phyloP scores from a whole-genome alignment of 768 basidiomycete genomes.

The Termitomyces sp. region DNA sequence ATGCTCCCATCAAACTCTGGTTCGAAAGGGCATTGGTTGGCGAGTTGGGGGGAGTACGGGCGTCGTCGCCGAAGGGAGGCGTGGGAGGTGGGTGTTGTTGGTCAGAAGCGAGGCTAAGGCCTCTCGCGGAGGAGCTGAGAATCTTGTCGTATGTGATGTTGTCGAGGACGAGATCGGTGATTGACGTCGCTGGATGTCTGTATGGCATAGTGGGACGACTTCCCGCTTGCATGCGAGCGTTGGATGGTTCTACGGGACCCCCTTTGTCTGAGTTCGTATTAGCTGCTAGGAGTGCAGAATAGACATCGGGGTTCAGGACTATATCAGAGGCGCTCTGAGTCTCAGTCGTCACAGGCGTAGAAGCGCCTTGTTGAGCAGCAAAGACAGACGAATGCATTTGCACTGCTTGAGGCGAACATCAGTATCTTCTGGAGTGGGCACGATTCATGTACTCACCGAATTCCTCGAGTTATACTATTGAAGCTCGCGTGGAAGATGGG shows the following conservation, averaged over 20 bases:
- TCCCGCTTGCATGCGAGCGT: neutral
- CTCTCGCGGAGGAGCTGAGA: constrained; percentile 17
- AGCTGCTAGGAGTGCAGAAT: constrained; percentile 3
- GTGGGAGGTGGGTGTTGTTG: neutral
- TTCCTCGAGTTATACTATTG: neutral
- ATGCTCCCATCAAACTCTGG: constrained; percentile 9
- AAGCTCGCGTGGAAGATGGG: neutral
- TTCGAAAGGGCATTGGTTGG: constrained; percentile 1
- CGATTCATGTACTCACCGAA: neutral
- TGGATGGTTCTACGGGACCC: neutral
- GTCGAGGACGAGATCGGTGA: constrained; percentile 17
- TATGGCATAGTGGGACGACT: neutral
- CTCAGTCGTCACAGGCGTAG: neutral
- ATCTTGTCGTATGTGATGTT: constrained; percentile 21
- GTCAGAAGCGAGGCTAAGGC: constrained; percentile 4
- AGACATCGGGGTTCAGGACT: constrained; percentile 8
- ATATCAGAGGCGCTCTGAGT: constrained; percentile 6
- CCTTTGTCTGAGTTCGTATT: neutral
- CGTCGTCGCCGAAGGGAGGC: constrained; percentile 4
- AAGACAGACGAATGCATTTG: neutral
- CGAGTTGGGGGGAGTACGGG: constrained; percentile 18
- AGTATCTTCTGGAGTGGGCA: neutral
- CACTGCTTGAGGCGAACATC: neutral
- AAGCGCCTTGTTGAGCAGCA: constrained; percentile 15
- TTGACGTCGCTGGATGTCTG: constrained; percentile 9